Base-by-base conservation (phyloP, 306 rosid genomes). In the Oxytropis ochrocephala region DNA sequence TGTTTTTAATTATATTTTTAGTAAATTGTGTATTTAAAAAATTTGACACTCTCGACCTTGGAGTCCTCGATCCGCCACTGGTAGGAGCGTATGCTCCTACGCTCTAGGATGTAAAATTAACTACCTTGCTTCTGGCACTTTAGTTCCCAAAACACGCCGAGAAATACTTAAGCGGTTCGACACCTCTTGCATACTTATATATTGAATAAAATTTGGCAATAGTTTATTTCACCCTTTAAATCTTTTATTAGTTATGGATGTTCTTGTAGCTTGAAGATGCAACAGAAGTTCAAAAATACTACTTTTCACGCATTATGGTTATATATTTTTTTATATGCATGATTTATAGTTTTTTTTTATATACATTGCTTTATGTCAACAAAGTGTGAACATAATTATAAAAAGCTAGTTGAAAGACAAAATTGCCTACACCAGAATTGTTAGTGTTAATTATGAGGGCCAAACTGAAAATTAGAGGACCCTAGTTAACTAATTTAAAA, bases 311-410 rank as follows among this genome's bases (percentile, higher is more conserved):
- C 42, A 47, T 59, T 47, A 9, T 17, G n/a, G 13, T 52, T 68
- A 52, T 17, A 18, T 21, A 21, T 21, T 21, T 21, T 21, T 21
- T 21, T 21, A 21, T 21, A 21, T 21, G 2, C 27, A 2, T 21
- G 2, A 21, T 21, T 52, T 68, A 52, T 17, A 18, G 35, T 48
- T 33, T n/a, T n/a, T n/a, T n/a, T n/a, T n/a, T n/a, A n/a, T n/a
- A n/a, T n/a, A n/a, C n/a, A n/a, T n/a, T n/a, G 50, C 60, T 48
- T 72, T 49, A 9, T 60, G 70, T 50, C 68, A 71, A 70, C 67
- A 1, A 42, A 30, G 43, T 29, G 36, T 43, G 7, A 35, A 70
- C 75, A 43, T 9, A 16, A 41, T 21, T 21, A 56, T 50, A 56
- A 30, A 30, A 35, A 56, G 59, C 6, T 46, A 58, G 49, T 10